Evolutionary conservation across 2,329 filamentous ascomycete species (phyloP).

Genomic region (Aspergillus quadrilineatus): DNA sequence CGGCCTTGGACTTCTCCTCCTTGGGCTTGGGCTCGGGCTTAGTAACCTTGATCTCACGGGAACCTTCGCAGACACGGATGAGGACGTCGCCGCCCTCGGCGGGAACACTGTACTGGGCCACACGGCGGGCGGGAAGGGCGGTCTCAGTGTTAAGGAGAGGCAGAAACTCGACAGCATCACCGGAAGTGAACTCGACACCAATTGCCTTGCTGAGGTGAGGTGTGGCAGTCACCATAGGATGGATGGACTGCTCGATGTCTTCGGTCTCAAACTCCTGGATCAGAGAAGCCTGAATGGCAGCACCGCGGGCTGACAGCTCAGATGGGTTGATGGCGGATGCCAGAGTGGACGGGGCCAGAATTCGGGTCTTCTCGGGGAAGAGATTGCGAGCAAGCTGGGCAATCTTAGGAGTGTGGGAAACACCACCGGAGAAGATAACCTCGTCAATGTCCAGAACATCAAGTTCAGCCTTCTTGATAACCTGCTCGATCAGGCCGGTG

Average conservation of each 20-base stretch:
- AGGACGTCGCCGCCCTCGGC: slow-evolving; percentile 84
- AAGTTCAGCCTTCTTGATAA: slow-evolving; percentile 85
- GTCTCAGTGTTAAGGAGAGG: slow-evolving; percentile 83
- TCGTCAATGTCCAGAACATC: slow-evolving; percentile 93
- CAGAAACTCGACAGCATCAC: slow-evolving; percentile 68
- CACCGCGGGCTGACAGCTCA: slow-evolving; percentile 82
- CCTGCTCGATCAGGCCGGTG: slow-evolving; percentile 78
- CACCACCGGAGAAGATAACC: slow-evolving; percentile 82
- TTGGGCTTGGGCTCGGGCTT: slow-evolving; percentile 79
- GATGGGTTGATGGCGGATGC: slow-evolving; percentile 84
- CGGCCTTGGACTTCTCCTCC: slow-evolving; percentile 56
- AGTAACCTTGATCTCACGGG: slow-evolving; percentile 87
- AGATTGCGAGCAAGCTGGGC: slow-evolving; percentile 74
- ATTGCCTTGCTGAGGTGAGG: slow-evolving; percentile 87
- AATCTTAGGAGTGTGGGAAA: slow-evolving; percentile 90
- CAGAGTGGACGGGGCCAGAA: slow-evolving; percentile 80
- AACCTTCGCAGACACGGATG: slow-evolving; percentile 83
- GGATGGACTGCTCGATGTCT: slow-evolving; percentile 93
- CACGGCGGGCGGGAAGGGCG: slow-evolving; percentile 82
- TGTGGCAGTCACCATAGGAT: slow-evolving; percentile 90
- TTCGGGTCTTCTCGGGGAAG: slow-evolving; percentile 75
- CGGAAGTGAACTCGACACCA: slow-evolving; percentile 71
- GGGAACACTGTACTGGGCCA: slow-evolving; percentile 72
- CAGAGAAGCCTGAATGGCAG: slow-evolving; percentile 90
- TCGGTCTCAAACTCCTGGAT: slow-evolving; percentile 91